Conservation (phyloP, 768 basidiomycete genomes). For the Kwoniella sp. region DNA sequence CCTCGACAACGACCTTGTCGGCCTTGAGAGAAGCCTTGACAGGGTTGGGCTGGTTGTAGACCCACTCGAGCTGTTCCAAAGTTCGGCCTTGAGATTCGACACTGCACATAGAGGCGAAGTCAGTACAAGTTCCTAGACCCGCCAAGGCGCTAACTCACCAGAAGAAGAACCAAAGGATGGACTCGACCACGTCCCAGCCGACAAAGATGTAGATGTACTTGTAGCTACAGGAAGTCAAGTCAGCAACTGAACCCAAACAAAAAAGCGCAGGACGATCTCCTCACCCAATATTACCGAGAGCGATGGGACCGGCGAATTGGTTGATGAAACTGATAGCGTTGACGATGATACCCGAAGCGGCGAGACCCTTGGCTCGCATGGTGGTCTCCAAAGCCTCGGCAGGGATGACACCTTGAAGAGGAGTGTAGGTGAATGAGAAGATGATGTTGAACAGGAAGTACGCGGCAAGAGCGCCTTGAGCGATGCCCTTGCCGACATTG, state of each 20-base stretch:
- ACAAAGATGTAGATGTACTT: slow-evolving; percentile 42
- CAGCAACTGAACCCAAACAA: slow-evolving; percentile 3
- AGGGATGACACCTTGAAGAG: slow-evolving; percentile 65
- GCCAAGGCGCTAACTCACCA: slow-evolving; percentile 8
- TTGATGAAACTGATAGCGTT: slow-evolving; percentile 57
- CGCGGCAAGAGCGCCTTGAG: slow-evolving; percentile 53
- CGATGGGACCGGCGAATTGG: slow-evolving; percentile 62
- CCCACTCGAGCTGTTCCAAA: slow-evolving; percentile 56
- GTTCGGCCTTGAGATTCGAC: slow-evolving; percentile 54
- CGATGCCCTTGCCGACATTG: slow-evolving; percentile 38
- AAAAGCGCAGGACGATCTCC: slow-evolving; percentile 30
- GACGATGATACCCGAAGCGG: slow-evolving; percentile 58
- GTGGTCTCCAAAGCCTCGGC: slow-evolving; percentile 64
- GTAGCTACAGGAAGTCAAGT: slow-evolving; percentile 10
- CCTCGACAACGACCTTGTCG: slow-evolving; percentile 44
- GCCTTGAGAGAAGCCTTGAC: slow-evolving; percentile 50
- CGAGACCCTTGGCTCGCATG: slow-evolving; percentile 67
- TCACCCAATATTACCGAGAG: slow-evolving; percentile 58
- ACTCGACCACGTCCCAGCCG: slow-evolving; percentile 47
- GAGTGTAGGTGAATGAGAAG: slow-evolving; percentile 64
- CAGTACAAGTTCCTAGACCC: slow-evolving; percentile 17
- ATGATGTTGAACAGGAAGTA: slow-evolving; percentile 62
- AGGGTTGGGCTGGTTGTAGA: slow-evolving; percentile 53
- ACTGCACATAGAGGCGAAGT: neutral
- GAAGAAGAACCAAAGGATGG: slow-evolving; percentile 38